A percentile compares a stretch with the other conserved stretches of the same genome.
phyloP scores from a whole-genome alignment of 2,329 filamentous ascomycete genomes.

The Emericellopsis atlantica region DNA sequence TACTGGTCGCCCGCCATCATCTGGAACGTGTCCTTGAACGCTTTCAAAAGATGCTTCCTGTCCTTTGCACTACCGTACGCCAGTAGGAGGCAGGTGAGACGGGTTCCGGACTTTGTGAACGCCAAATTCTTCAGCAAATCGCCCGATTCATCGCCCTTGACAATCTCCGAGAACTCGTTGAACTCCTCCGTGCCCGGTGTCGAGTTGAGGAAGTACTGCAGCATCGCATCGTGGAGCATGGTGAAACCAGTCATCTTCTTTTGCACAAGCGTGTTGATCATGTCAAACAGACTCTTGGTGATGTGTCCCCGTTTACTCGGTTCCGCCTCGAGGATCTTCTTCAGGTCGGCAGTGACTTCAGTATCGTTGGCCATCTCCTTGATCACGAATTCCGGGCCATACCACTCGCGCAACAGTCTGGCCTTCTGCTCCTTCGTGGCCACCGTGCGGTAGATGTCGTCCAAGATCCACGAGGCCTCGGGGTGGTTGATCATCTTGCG shows the following conservation, averaged over 20 bases:
- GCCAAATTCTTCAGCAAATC: constrained; percentile 91
- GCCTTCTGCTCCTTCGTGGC: constrained; percentile 81
- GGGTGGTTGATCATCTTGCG: constrained; percentile 90
- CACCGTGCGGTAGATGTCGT: constrained; percentile 87
- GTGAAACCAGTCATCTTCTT: constrained; percentile 97
- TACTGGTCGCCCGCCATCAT: constrained; percentile 70
- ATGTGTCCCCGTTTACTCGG: constrained; percentile 82
- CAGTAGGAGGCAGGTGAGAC: constrained; percentile 68
- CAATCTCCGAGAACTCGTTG: constrained; percentile 74
- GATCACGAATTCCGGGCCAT: constrained; percentile 83
- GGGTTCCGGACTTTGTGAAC: constrained; percentile 81
- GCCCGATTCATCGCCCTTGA: constrained; percentile 84
- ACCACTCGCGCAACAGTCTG: constrained; percentile 83
- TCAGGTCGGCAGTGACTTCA: constrained; percentile 54
- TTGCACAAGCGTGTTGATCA: constrained; percentile 87
- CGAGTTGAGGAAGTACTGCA: constrained; percentile 83
- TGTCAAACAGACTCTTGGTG: constrained; percentile 70
- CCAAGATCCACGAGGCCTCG: constrained; percentile 93
- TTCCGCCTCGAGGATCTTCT: constrained; percentile 58
- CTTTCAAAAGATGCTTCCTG: constrained; percentile 75
- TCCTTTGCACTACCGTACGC: constrained; percentile 86
- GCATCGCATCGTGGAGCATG: constrained; percentile 95
- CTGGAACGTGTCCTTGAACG: constrained; percentile 81
- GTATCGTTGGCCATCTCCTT: constrained; percentile 47
- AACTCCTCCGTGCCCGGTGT: constrained; percentile 69